Percentiles rank a stretch among this genome's conserved stretches.
Evolutionary conservation across 1,284 basidiomycete species (phyloP).

Genomic region (Entoloma clypeatum): DNA sequence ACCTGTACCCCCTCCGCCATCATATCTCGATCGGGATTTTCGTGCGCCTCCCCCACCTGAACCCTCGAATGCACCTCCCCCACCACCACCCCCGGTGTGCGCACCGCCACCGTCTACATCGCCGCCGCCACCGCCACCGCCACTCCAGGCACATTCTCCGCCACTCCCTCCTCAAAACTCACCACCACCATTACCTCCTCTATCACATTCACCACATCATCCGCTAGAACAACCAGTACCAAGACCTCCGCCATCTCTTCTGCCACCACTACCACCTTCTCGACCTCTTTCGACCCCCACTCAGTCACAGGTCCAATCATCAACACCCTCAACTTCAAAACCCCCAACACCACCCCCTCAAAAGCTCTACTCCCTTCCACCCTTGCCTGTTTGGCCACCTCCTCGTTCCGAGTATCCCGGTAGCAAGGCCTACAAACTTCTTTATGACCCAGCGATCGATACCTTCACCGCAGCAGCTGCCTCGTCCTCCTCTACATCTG

Average conservation of each 20-base stretch:
- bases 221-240: constrained; percentile 21
- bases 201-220: constrained; percentile 23
- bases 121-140: constrained; percentile 22
- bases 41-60: constrained; percentile 18
- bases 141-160: constrained; percentile 20
- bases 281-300: constrained; percentile 20
- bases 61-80: constrained; percentile 17
- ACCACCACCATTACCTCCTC: constrained; percentile 21
- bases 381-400: constrained; percentile 33
- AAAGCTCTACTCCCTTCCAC: constrained; percentile 24
- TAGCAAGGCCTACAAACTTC: constrained; percentile 51
- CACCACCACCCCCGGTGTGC: constrained; percentile 18
- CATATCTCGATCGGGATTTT: too few species aligned
- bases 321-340: constrained; percentile 12
- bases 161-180: constrained; percentile 16
- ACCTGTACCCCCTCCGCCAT: constrained; percentile 23
- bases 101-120: constrained; percentile 23
- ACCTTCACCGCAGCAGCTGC: constrained; percentile 6
- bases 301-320: constrained; percentile 17
- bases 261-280: constrained; percentile 13
- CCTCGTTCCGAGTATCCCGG: constrained; percentile 35
- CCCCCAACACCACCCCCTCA: constrained; percentile 17
- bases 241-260: constrained; percentile 16
- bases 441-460: constrained; percentile 56
- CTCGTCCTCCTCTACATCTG: constrained; percentile 7